Percentiles rank a stretch among this genome's conserved stretches.
phyloP scores from a whole-genome alignment of 768 basidiomycete species.

The Lentinus tigrinus region DNA sequence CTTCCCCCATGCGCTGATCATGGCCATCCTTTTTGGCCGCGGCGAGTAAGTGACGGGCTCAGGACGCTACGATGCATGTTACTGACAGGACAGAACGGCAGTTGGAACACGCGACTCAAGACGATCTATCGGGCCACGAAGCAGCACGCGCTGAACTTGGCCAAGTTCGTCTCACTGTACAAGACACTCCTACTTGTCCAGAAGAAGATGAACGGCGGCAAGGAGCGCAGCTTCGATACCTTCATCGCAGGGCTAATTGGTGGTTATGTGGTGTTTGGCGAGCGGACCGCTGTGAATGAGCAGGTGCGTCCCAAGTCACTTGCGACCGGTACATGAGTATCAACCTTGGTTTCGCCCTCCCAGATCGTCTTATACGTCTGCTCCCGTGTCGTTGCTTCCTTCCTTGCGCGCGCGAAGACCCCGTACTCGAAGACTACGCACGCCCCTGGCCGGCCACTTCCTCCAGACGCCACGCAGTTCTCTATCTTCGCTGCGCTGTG shows the following conservation, averaged over 20 bases:
- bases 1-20: slow-evolving; percentile 95
- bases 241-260: slow-evolving; percentile 93
- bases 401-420: slow-evolving; percentile 75
- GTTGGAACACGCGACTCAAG: slow-evolving; percentile 67
- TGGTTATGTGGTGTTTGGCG: slow-evolving; percentile 86
- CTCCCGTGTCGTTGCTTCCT: slow-evolving; percentile 87
- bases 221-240: slow-evolving; percentile 77
- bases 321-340: neutral
- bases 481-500: slow-evolving; percentile 81
- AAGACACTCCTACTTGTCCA: slow-evolving; percentile 84
- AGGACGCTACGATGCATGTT: slow-evolving; percentile 1
- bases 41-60: slow-evolving; percentile 67
- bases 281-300: slow-evolving; percentile 86
- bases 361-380: slow-evolving; percentile 97
- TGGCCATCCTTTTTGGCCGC: slow-evolving; percentile 91
- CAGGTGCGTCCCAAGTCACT: slow-evolving; percentile 64
- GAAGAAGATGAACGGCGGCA: slow-evolving; percentile 76
- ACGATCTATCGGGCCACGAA: slow-evolving; percentile 82
- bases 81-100: slow-evolving; percentile 30
- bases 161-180: slow-evolving; percentile 93
- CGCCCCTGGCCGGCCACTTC: slow-evolving; percentile 61
- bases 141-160: slow-evolving; percentile 88
- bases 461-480: slow-evolving; percentile 84
- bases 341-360: neutral
- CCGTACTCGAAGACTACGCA: slow-evolving; percentile 49